Percentiles rank a stretch among this genome's conserved stretches.
Conservation (phyloP, 495 filamentous ascomycete genomes). For the Tetracladium setigerum region DNA sequence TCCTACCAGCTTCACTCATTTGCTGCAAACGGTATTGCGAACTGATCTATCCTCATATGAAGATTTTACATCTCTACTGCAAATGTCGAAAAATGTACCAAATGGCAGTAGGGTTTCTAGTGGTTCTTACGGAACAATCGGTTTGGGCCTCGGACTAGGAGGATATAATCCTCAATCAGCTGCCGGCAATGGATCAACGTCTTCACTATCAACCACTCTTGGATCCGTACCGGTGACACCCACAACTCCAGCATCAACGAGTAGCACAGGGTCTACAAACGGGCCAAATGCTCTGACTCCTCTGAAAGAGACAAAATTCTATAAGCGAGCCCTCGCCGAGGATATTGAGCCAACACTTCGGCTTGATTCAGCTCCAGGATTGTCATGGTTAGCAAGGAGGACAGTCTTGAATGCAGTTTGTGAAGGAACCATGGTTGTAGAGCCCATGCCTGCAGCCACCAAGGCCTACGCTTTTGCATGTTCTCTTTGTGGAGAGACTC, state of each 20-base stretch:
- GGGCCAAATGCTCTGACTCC: slow-evolving; percentile 20
- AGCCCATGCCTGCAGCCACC: slow-evolving; percentile 62
- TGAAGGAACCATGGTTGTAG: slow-evolving; percentile 82
- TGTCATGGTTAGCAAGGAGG: slow-evolving; percentile 87
- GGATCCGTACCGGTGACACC: slow-evolving; percentile 42
- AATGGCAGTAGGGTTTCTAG: slow-evolving; percentile 54
- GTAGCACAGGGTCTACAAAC: slow-evolving; percentile 32
- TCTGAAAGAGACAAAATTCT: slow-evolving; percentile 88
- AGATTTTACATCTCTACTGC: slow-evolving; percentile 76
- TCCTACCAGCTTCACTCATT: slow-evolving; percentile 75
- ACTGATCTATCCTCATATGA: slow-evolving; percentile 73
- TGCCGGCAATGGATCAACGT: slow-evolving; percentile 24
- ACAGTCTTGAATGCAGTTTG: slow-evolving; percentile 74
- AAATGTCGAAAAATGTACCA: slow-evolving; percentile 53
- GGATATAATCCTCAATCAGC: slow-evolving; percentile 22
- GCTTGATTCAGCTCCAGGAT: slow-evolving; percentile 79
- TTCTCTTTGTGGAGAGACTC: slow-evolving; percentile 78
- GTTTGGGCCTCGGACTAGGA: slow-evolving; percentile 49
- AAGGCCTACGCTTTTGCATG: slow-evolving; percentile 63
- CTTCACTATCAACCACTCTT: slow-evolving; percentile 24
- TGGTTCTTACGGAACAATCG: slow-evolving; percentile 56
- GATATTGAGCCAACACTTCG: slow-evolving; percentile 92
- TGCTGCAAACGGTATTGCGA: slow-evolving; percentile 75
- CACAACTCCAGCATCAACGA: slow-evolving; percentile 39
- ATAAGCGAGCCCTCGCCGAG: slow-evolving; percentile 78